These are phyloP conservation scores for Globisporangium solare DNA, from an alignment of 352 stramenopile genomes.

Conservation along the genomic window DNA sequence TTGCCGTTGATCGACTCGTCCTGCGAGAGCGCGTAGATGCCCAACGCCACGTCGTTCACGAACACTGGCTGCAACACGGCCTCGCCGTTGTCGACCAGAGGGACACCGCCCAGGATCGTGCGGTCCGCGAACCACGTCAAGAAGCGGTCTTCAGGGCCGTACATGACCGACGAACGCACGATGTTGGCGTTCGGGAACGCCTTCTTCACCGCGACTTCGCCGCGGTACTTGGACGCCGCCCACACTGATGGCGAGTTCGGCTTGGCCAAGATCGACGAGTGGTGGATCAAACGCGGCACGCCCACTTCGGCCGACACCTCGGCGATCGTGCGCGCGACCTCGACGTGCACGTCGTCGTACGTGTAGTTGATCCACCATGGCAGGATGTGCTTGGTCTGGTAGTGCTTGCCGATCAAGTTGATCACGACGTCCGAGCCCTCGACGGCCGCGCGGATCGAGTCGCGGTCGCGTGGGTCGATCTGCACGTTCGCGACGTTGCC, in stretches of 20 bases:
- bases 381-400: constrained; percentile 94
- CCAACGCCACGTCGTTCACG: constrained; percentile 78
- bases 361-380: constrained; percentile 94
- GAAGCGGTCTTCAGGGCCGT: constrained; percentile 93
- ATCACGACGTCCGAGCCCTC: constrained; percentile 94
- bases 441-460: constrained; percentile 91
- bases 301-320: constrained; percentile 76
- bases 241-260: constrained; percentile 82
- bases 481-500: constrained; percentile 82
- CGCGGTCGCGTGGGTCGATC: constrained; percentile 87
- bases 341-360: constrained; percentile 95
- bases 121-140: constrained; percentile 90
- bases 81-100: constrained; percentile 92
- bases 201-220: constrained; percentile 84
- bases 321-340: constrained; percentile 82
- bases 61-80: constrained; percentile 92
- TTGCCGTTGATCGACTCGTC: constrained; percentile 88
- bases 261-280: constrained; percentile 76
- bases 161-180: constrained; percentile 93
- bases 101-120: constrained; percentile 70
- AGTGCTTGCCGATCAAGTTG: constrained; percentile 97
- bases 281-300: constrained; percentile 75
- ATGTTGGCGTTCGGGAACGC: constrained; percentile 95
- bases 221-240: constrained; percentile 83
- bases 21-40: constrained; percentile 75